These are phyloP conservation scores for Trichoderma asperellum DNA, from an alignment of 2,329 filamentous ascomycete genomes.

Conservation along the genomic window DNA sequence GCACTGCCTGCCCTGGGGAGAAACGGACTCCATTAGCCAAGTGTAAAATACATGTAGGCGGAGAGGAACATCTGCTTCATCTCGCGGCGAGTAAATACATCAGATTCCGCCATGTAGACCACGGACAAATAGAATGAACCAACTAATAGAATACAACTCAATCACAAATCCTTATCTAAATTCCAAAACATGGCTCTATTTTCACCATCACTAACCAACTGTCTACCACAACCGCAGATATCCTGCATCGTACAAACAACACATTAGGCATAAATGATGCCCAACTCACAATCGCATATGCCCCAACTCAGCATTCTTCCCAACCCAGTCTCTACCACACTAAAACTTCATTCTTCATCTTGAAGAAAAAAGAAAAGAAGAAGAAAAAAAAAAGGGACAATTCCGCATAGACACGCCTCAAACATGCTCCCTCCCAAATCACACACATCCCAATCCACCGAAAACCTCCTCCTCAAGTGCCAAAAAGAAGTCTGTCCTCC, in stretches of 20 bases:
- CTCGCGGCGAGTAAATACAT: no score
- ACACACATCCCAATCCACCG: slow-evolving; percentile 11
- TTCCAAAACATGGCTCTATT: no score
- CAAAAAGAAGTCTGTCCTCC: slow-evolving; percentile 16
- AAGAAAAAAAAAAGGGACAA: not conserved
- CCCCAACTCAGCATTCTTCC: not conserved
- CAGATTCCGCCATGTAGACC: no score
- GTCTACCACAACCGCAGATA: not conserved
- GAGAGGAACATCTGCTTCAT: not conserved
- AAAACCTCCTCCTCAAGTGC: slow-evolving; percentile 23
- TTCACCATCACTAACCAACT: no score
- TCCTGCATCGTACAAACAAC: not conserved
- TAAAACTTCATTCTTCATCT: not conserved
- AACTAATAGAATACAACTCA: no score
- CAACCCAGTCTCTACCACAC: not conserved
- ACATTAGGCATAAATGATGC: slow-evolving; percentile 1
- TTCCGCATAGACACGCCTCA: not conserved
- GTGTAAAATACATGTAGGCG: no score
- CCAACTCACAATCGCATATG: slow-evolving; percentile 8
- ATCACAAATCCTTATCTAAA: no score
- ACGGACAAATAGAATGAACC: no score
- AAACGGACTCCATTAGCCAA: no score
- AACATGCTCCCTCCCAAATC: slow-evolving; percentile 5
- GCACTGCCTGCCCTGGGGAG: no score
- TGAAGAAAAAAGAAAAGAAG: not conserved